These are phyloP conservation scores for Gynochthodes officinalis DNA, from an alignment of 257 asterid genomes.

Conservation along the genomic window DNA sequence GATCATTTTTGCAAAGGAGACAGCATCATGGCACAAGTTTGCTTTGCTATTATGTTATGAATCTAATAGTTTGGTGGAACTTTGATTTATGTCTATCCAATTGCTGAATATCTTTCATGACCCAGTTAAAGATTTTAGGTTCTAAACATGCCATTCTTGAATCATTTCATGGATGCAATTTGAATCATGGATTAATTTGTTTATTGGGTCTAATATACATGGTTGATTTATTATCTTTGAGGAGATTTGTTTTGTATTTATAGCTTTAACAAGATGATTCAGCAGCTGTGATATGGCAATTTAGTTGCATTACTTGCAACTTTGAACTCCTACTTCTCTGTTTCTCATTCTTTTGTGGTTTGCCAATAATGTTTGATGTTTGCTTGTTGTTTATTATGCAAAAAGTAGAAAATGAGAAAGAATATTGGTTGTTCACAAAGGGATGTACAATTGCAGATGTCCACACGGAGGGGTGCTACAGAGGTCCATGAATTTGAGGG, in stretches of 20 bases:
- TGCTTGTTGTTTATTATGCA: background rate
- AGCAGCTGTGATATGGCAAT: background rate
- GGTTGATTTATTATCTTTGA: background rate
- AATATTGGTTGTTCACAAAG: background rate
- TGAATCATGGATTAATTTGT: background rate
- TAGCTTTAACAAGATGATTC: background rate
- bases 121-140: background rate
- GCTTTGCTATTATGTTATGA: background rate
- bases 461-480: slow-evolving; percentile 71
- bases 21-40: background rate
- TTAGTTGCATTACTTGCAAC: background rate
- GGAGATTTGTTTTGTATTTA: background rate
- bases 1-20: background rate
- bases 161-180: background rate
- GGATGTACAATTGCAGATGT: slow-evolving; percentile 53
- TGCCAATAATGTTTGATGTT: background rate
- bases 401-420: background rate
- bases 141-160: background rate
- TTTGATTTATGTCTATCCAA: too few relatives aligned
- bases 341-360: background rate
- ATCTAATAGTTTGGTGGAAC: background rate
- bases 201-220: background rate
- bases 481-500: slow-evolving; percentile 92
- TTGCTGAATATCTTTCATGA: background rate
- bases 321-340: background rate